These are phyloP conservation scores for Leishmania amazonensis DNA, from an alignment of 208 protist species.

Conservation along the genomic window DNA sequence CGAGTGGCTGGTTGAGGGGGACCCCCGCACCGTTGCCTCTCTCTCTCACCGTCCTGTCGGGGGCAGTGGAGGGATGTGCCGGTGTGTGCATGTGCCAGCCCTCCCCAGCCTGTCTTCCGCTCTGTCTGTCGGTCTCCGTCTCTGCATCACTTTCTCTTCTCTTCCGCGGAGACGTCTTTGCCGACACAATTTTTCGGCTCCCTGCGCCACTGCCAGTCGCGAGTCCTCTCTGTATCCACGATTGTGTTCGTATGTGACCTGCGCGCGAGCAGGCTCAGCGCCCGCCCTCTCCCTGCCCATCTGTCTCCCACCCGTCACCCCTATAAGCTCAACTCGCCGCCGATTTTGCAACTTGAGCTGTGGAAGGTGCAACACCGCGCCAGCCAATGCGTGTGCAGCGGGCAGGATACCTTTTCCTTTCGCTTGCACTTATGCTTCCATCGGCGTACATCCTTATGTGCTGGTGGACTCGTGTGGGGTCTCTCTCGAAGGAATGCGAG, in stretches of 20 bases:
- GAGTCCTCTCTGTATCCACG: neutral
- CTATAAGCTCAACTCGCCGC: neutral
- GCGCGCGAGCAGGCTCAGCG: neutral
- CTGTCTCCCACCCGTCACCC: neutral
- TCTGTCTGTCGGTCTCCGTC: neutral
- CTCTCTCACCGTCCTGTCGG: neutral
- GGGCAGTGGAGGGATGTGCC: neutral
- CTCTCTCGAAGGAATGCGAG: neutral
- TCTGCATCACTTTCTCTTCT: too few relatives aligned
- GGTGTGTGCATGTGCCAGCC: neutral
- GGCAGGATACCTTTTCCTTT: neutral
- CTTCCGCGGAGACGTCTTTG: too few relatives aligned
- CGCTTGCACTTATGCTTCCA: neutral
- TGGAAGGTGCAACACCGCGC: neutral
- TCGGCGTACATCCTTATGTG: neutral
- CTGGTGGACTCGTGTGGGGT: neutral
- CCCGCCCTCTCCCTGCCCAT: neutral
- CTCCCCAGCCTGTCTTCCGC: neutral
- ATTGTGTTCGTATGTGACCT: neutral
- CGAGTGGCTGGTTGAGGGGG: neutral
- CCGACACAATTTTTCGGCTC: neutral
- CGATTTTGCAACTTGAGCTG: neutral
- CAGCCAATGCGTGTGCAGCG: neutral
- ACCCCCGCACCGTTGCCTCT: neutral
- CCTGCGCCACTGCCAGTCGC: neutral